Conservation (phyloP, 345 rosid genomes). For the Passiflora organensis region DNA sequence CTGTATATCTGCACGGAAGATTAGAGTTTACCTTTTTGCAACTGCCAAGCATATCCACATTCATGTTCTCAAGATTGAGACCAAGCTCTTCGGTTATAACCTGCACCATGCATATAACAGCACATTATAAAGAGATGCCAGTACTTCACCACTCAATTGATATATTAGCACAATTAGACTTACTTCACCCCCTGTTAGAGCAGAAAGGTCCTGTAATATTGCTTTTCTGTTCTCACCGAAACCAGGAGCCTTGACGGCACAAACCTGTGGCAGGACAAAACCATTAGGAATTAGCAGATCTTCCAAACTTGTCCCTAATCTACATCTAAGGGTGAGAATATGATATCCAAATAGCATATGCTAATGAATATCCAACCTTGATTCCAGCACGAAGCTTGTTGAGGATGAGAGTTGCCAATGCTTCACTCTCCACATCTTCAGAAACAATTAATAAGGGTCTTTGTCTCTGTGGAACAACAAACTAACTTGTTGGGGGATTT, state of each 20-base stretch:
- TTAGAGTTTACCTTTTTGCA: conserved; percentile 63
- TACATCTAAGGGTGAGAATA: not conserved
- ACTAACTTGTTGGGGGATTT: conserved; percentile 12
- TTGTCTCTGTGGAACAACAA: conserved; percentile 38
- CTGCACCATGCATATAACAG: conserved; percentile 50
- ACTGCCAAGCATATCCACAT: conserved; percentile 71
- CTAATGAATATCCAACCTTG: conserved; percentile 38
- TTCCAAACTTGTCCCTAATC: not conserved
- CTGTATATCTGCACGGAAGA: not conserved
- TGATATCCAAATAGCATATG: not conserved
- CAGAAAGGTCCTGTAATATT: conserved; percentile 76
- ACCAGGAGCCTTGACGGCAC: conserved; percentile 94
- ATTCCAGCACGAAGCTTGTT: conserved; percentile 81
- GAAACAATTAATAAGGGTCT: conserved; percentile 81
- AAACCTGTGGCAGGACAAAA: conserved; percentile 36
- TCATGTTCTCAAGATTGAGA: conserved; percentile 55
- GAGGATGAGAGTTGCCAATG: conserved; percentile 71
- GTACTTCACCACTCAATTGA: conserved; percentile 11
- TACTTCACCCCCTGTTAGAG: conserved; percentile 93
- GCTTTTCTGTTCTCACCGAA: conserved; percentile 81
- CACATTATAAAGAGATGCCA: no score
- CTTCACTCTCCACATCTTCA: conserved; percentile 84
- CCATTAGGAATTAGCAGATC: not conserved
- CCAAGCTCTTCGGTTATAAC: conserved; percentile 82
- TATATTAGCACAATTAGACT: not conserved